A percentile compares a stretch with the other conserved stretches of the same genome.
phyloP scores from a whole-genome alignment of 768 basidiomycete species.

The Coprinellus aureogranulatus region DNA sequence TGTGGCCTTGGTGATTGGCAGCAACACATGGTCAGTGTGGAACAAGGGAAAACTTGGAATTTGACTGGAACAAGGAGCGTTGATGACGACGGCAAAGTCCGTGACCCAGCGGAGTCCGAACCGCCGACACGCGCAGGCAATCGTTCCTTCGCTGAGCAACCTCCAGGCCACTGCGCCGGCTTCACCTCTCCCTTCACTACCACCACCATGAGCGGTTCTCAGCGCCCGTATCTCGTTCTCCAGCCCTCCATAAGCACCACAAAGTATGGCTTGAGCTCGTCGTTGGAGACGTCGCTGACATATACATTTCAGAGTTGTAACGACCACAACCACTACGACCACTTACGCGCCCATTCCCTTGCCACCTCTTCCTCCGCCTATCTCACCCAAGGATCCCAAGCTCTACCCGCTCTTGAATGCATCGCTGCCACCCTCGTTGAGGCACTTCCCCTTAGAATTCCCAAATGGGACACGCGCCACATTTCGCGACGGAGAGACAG shows the following conservation, averaged over 20 bases:
- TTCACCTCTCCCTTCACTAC: conserved; percentile 20
- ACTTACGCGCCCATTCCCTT: conserved; percentile 86
- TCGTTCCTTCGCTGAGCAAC: background rate
- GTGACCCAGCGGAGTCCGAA: conserved; percentile 16
- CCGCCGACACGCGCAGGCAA: conserved; percentile 10
- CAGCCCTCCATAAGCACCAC: conserved; percentile 84
- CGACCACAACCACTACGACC: conserved; percentile 89
- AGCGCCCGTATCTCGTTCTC: conserved; percentile 67
- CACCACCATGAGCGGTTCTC: conserved; percentile 57
- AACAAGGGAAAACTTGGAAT: too few relatives aligned
- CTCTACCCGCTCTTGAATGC: conserved; percentile 76
- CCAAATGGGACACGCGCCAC: conserved; percentile 79
- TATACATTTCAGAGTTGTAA: conserved; percentile 63
- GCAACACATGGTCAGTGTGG: too few relatives aligned
- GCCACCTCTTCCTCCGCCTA: conserved; percentile 68
- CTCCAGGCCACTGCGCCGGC: conserved; percentile 15
- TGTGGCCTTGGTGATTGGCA: too few relatives aligned
- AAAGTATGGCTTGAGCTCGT: conserved; percentile 42
- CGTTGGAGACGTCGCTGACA: background rate
- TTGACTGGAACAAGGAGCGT: too few relatives aligned
- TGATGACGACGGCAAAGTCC: background rate
- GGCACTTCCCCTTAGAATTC: conserved; percentile 75
- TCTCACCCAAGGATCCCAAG: conserved; percentile 74
- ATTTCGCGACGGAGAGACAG: conserved; percentile 69
- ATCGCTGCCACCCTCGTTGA: conserved; percentile 67